phyloP scores from a whole-genome alignment of 768 basidiomycete species.

The Lactarius pseudohatsudake region DNA sequence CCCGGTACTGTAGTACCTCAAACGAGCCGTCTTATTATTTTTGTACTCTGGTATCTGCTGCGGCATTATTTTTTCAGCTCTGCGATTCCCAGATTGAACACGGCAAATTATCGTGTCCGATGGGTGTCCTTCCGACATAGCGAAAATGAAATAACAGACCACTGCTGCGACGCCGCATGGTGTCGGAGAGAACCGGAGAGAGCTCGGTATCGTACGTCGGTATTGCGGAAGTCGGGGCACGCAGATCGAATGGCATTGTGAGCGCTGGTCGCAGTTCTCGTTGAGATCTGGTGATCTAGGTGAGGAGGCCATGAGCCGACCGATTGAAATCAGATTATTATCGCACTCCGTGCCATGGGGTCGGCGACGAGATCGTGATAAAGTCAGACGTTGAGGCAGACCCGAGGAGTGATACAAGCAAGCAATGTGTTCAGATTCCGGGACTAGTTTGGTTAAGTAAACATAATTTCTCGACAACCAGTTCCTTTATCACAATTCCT shows the following conservation, averaged over 20 bases:
- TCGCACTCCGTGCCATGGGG: conserved; percentile 10
- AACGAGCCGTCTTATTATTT: not conserved
- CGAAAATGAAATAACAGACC: not conserved
- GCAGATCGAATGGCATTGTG: not conserved
- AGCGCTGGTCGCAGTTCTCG: conserved; percentile 10
- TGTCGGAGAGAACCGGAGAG: not conserved
- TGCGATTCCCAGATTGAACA: not conserved
- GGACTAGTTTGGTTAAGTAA: not conserved
- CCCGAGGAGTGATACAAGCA: not conserved
- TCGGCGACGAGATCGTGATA: conserved; percentile 1
- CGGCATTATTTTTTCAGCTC: too few species aligned
- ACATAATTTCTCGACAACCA: not conserved
- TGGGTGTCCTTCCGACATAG: too few species aligned
- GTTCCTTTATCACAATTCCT: not conserved
- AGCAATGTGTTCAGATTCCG: conserved; percentile 7
- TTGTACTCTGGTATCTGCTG: too few species aligned
- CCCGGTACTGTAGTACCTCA: not conserved
- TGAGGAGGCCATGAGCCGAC: conserved; percentile 8
- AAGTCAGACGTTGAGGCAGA: not conserved
- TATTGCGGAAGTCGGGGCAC: not conserved
- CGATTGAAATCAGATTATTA: conserved; percentile 18
- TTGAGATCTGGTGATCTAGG: not conserved
- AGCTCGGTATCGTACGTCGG: not conserved
- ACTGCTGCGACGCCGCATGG: not conserved
- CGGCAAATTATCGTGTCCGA: not conserved